A percentile compares a stretch with the other conserved stretches of the same genome.
Evolutionary conservation across 2,329 filamentous ascomycete species (phyloP).

Genomic region (Trichoderma guizhouense): DNA sequence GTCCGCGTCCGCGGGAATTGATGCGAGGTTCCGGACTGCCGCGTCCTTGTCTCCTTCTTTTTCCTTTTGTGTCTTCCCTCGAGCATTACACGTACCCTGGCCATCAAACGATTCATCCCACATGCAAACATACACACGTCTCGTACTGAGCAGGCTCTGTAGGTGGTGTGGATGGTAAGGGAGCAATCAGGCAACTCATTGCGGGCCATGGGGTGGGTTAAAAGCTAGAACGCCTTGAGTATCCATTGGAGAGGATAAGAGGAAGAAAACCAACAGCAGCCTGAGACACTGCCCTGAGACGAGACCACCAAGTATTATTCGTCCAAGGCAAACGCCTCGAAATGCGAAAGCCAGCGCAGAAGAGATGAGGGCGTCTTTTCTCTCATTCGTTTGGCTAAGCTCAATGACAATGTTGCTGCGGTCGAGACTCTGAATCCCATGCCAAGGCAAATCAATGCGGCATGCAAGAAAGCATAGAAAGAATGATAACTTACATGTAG

Average conservation of each 20-base stretch:
- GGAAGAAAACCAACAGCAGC: not conserved
- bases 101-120: not conserved
- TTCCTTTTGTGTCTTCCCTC: not conserved
- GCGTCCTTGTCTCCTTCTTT: not conserved
- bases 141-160: not conserved
- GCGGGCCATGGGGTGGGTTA: not conserved
- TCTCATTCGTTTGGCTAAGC: not conserved
- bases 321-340: not conserved
- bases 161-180: not conserved
- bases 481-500: not conserved
- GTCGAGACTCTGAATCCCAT: not conserved
- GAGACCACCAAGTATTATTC: not conserved
- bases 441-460: not conserved
- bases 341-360: not conserved
- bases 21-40: not conserved
- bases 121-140: not conserved
- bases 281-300: not conserved
- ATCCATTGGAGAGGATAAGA: not conserved
- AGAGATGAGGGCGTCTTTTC: not conserved
- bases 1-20: not conserved
- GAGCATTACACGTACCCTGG: not conserved
- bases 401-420: not conserved
- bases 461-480: not conserved
- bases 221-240: slow-evolving; percentile 7
- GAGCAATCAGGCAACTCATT: not conserved